Evolutionary conservation across 371 early-diverging fungal species (phyloP).

Genomic region (Encephalitozoon hellem): DNA sequence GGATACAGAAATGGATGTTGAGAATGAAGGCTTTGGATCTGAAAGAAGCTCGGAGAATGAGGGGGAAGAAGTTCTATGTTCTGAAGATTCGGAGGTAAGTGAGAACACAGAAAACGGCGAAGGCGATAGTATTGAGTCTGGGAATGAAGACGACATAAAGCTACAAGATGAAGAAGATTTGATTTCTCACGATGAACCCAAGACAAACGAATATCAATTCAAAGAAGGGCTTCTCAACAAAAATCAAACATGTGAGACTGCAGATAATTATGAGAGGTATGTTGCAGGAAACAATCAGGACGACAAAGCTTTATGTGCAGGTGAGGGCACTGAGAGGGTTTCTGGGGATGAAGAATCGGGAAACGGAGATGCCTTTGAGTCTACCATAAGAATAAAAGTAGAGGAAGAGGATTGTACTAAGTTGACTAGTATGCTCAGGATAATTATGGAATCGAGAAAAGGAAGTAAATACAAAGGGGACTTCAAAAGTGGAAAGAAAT

Average conservation of each 20-base stretch:
- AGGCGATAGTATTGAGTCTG: not conserved
- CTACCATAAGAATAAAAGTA: not conserved
- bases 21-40: conserved; percentile 10
- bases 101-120: not conserved
- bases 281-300: conserved; percentile 34
- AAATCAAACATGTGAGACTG: conserved; percentile 44
- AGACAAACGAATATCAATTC: conserved; percentile 40
- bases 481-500: conserved; percentile 92
- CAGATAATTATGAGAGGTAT: conserved; percentile 52
- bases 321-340: conserved; percentile 45
- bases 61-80: not conserved
- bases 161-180: conserved; percentile 6
- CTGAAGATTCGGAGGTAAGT: not conserved
- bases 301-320: conserved; percentile 37
- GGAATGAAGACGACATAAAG: not conserved
- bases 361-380: conserved; percentile 22
- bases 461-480: conserved; percentile 91
- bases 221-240: conserved; percentile 38
- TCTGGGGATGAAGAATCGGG: conserved; percentile 30
- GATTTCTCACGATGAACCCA: conserved; percentile 7
- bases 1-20: conserved; percentile 6
- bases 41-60: conserved; percentile 7
- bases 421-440: conserved; percentile 68
- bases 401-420: conserved; percentile 18
- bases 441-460: conserved; percentile 87